A percentile compares a stretch with the other conserved stretches of the same genome.
Conservation (phyloP, 2,329 filamentous ascomycete genomes). For the Arthrobotrys megalospora region DNA sequence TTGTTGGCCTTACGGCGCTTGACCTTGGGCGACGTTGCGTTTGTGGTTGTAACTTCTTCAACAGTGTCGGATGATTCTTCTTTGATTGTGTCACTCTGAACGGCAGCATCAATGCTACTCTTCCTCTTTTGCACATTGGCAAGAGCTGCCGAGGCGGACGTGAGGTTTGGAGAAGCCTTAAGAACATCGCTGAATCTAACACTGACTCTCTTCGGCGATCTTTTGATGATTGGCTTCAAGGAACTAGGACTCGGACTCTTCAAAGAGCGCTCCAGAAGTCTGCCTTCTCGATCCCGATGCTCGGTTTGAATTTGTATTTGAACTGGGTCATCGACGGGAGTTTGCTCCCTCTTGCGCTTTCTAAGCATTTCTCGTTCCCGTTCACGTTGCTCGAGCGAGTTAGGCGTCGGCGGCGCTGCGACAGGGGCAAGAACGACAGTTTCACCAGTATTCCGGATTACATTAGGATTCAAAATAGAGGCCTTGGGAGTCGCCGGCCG, state of each 20-base stretch:
- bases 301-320: slow-evolving; percentile 55
- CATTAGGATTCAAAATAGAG: slow-evolving; percentile 23
- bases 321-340: slow-evolving; percentile 42
- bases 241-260: slow-evolving; percentile 53
- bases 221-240: slow-evolving; percentile 53
- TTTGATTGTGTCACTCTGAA: slow-evolving; percentile 22
- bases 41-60: slow-evolving; percentile 33
- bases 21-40: slow-evolving; percentile 4
- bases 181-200: slow-evolving; percentile 46
- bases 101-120: slow-evolving; percentile 32
- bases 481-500: slow-evolving; percentile 50
- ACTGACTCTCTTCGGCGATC: slow-evolving; percentile 48
- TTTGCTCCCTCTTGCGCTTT: slow-evolving; percentile 56
- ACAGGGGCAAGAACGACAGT: slow-evolving; percentile 11
- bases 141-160: slow-evolving; percentile 12
- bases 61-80: slow-evolving; percentile 53
- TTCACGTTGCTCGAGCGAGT: slow-evolving; percentile 16
- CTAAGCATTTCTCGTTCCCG: slow-evolving; percentile 47
- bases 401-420: slow-evolving; percentile 15
- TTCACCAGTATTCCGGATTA: slow-evolving; percentile 18
- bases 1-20: slow-evolving; percentile 38
- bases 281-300: slow-evolving; percentile 46
- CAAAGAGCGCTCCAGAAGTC: slow-evolving; percentile 8
- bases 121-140: slow-evolving; percentile 38
- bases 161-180: slow-evolving; percentile 29